Evolutionary conservation across 2,329 filamentous ascomycete species (phyloP).

Genomic region (Sporothrix euskadiensis): DNA sequence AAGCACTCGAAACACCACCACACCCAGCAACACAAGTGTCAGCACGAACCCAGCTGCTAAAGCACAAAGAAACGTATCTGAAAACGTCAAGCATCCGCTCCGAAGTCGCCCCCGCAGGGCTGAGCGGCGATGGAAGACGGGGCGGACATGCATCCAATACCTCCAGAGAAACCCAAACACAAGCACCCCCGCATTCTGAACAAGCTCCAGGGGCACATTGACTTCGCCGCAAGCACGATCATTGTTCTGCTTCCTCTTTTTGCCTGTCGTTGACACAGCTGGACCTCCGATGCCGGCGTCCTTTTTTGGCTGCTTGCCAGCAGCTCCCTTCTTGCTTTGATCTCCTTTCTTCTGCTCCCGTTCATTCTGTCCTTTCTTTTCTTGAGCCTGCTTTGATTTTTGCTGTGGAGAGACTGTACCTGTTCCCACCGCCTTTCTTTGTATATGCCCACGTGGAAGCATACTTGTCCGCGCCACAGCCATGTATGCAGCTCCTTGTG

Average conservation of each 20-base stretch:
- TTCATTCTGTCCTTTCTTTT: not conserved
- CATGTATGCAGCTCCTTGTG: constrained; percentile 35
- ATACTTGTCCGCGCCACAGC: constrained; percentile 32
- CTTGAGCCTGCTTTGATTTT: not conserved
- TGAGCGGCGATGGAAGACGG: constrained; percentile 45
- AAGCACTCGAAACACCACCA: constrained; percentile 35
- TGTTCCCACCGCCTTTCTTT: not conserved
- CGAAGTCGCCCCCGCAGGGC: constrained; percentile 39
- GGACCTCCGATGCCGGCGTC: constrained; percentile 33
- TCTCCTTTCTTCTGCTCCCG: not conserved
- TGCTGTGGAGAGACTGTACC: not conserved
- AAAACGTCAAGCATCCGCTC: constrained; percentile 34
- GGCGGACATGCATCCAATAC: constrained; percentile 44
- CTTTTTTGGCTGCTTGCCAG: not conserved
- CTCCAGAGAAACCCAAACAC: constrained; percentile 28
- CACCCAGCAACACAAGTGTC: constrained; percentile 29
- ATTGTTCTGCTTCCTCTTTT: not conserved
- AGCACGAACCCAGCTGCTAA: constrained; percentile 38
- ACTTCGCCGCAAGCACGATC: not conserved
- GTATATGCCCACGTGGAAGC: not conserved
- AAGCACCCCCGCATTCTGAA: constrained; percentile 28
- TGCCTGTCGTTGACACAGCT: not conserved
- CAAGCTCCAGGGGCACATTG: constrained; percentile 12
- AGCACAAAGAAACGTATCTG: constrained; percentile 36
- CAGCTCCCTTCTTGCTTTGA: not conserved